Evolutionary conservation across 164 flowering plant genomes (phyloP).

Genomic region (Chimonanthus praecox): DNA sequence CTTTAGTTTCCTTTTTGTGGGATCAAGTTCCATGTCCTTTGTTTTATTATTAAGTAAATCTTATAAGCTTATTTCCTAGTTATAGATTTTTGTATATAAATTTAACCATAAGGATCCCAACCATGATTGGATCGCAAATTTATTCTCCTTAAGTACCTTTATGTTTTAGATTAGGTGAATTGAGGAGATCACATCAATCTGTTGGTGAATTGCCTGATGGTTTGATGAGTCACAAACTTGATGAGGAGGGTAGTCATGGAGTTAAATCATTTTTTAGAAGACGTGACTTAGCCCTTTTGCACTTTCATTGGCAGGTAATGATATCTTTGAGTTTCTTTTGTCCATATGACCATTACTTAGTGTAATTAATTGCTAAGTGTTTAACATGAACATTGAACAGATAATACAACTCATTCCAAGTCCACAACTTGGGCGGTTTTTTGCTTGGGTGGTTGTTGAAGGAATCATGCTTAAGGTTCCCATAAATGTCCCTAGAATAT

Average conservation of each 20-base stretch:
- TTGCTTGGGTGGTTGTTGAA: slow-evolving; percentile 87
- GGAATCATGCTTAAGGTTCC: slow-evolving; percentile 89
- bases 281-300: slow-evolving; percentile 56
- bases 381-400: slow-evolving; percentile 34
- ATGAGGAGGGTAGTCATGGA: slow-evolving; percentile 39
- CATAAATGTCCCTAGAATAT: slow-evolving; percentile 68
- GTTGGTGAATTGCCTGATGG: slow-evolving; percentile 28
- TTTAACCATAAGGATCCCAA: not conserved
- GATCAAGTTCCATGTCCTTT: not conserved
- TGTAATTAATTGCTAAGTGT: slow-evolving; percentile 8
- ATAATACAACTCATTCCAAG: slow-evolving; percentile 78
- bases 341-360: slow-evolving; percentile 5
- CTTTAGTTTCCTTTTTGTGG: not conserved
- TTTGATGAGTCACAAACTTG: slow-evolving; percentile 24
- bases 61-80: not conserved
- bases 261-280: slow-evolving; percentile 73
- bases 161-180: slow-evolving; percentile 47
- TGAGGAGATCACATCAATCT: slow-evolving; percentile 22
- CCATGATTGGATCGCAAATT: not conserved
- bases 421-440: slow-evolving; percentile 59
- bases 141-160: slow-evolving; percentile 5
- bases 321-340: not conserved
- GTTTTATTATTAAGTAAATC: not conserved
- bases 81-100: not conserved
- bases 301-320: slow-evolving; percentile 85